Base-by-base conservation (phyloP, 1,284 basidiomycete genomes). In the Schizopora paradoxa region DNA sequence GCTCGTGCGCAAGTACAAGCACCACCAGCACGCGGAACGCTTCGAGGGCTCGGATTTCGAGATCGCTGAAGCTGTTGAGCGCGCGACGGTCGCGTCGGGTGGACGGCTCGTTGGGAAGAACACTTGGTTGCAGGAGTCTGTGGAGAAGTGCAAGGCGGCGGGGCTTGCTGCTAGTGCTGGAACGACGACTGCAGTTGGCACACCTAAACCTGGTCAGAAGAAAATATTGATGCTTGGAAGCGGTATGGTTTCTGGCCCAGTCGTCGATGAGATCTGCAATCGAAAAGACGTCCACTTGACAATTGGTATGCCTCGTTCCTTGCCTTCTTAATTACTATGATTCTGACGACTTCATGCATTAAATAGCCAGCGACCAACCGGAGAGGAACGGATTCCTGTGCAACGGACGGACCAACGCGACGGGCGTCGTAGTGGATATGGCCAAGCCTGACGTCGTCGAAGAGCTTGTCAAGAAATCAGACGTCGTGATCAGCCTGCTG, bases 241-340 rank as follows among this genome's bases (percentile, higher is more conserved):
- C 45, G 94, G 93, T 14, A 92, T 94, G 79, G 93, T 94, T 18
- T 89, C 91, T 10, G 82, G 83, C 2, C 91, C 91, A 8, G 85
- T 85, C 6, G 82, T 91, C 5, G 77, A 86, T 50, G 79, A 87
- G 58, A 76, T 94, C 41, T 67, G 76, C 58, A 62, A 70, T 55
- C 64, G 72, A 37, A 52, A 57, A 0, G 85, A 88, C 53, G 66
- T 91, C 0, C 69, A 79, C 41, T 64, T 94, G 23, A 62, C 86
- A 2, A 77, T 93, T 52, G 91, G 90, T 91, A 49, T 58, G 84
- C 28, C 16, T 21, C 21, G 8, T 14, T 18, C 4, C 6, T 21
- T 74, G 43, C 11, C 37, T 42, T 37, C 36, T 26, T 29, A 33
- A 16, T 19, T 41, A 39, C 47, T 13, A 14, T 31, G 36, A 49